Percentiles rank a stretch among this genome's conserved stretches.
Evolutionary conservation across 83 land plant genomes (phyloP).

Genomic region (Thuja plicata): DNA sequence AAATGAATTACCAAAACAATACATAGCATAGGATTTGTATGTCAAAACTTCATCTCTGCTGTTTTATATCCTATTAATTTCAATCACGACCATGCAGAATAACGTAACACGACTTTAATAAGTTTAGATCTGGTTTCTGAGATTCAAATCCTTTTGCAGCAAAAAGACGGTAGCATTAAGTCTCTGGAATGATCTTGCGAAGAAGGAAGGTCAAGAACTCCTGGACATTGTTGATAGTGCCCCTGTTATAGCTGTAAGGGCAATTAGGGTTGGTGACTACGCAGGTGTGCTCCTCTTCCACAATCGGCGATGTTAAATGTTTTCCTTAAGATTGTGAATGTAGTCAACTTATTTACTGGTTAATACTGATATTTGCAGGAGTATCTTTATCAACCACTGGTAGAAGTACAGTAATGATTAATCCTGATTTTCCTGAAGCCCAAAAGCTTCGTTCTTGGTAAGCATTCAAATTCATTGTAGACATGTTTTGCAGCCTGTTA

Average conservation of each 20-base stretch:
- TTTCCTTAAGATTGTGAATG: background rate
- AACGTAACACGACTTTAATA: background rate
- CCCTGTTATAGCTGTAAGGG: conserved; percentile 74
- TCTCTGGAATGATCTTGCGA: conserved; percentile 85
- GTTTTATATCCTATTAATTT: background rate
- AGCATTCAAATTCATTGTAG: background rate
- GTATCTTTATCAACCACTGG: conserved; percentile 74
- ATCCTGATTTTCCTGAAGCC: conserved; percentile 84
- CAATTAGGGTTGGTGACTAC: conserved; percentile 80
- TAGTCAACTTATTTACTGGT: background rate
- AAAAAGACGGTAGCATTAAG: conserved; percentile 78
- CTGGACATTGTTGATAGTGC: conserved; percentile 59
- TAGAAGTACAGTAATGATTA: conserved; percentile 63
- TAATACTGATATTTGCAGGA: conserved; percentile 42
- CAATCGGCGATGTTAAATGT: background rate
- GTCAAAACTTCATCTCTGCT: conserved; percentile 3
- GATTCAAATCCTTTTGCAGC: conserved; percentile 34
- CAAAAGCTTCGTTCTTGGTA: conserved; percentile 81
- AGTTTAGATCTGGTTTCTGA: background rate
- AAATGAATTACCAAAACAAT: no score
- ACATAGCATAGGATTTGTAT: background rate
- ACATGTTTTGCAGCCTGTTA: background rate
- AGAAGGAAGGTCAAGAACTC: conserved; percentile 71
- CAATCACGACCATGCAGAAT: background rate
- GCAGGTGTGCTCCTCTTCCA: conserved; percentile 47